A percentile compares a stretch with the other conserved stretches of the same genome.
These are phyloP conservation scores for Leccinum subrobustum DNA, from an alignment of 1,284 basidiomycete genomes.

Conservation along the genomic window DNA sequence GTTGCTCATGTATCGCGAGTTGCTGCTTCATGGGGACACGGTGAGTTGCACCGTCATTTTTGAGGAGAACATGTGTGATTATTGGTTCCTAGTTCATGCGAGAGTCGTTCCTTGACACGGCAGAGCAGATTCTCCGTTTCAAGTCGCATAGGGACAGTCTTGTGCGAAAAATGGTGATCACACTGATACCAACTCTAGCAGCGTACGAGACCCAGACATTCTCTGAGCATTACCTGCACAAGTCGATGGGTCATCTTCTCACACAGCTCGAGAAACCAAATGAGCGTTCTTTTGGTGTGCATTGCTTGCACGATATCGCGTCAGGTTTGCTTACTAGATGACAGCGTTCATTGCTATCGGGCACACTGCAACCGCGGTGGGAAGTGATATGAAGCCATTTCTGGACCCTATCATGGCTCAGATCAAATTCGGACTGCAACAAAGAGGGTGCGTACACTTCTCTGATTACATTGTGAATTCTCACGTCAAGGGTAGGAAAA, in stretches of 20 bases:
- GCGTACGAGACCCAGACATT: conserved; percentile 93
- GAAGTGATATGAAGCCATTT: conserved; percentile 94
- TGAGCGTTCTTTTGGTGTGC: conserved; percentile 83
- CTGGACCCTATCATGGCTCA: conserved; percentile 90
- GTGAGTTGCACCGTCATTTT: conserved; percentile 41
- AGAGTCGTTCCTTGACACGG: conserved; percentile 85
- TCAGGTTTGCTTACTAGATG: conserved; percentile 9
- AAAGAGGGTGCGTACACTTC: conserved; percentile 64
- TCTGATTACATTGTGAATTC: conserved; percentile 6
- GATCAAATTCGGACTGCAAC: conserved; percentile 86
- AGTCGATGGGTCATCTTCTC: conserved; percentile 88
- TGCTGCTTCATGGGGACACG: conserved; percentile 92
- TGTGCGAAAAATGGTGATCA: conserved; percentile 91
- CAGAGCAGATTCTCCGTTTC: conserved; percentile 89
- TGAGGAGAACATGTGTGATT: conserved; percentile 3
- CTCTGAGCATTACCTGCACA: conserved; percentile 84
- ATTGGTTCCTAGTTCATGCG: conserved; percentile 76
- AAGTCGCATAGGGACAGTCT: conserved; percentile 85
- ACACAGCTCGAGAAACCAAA: conserved; percentile 87
- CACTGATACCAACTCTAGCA: conserved; percentile 91
- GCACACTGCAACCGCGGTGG: conserved; percentile 89
- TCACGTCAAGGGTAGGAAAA: conserved; percentile 60
- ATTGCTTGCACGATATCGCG: background rate
- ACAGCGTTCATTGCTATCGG: conserved; percentile 95
- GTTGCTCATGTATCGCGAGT: conserved; percentile 87